Evolutionary conservation across 192 early-diverging fungal genomes (phyloP), one percentile per base, ranked within the genome.

Genomic region (Gonapodya prolifera): DNA sequence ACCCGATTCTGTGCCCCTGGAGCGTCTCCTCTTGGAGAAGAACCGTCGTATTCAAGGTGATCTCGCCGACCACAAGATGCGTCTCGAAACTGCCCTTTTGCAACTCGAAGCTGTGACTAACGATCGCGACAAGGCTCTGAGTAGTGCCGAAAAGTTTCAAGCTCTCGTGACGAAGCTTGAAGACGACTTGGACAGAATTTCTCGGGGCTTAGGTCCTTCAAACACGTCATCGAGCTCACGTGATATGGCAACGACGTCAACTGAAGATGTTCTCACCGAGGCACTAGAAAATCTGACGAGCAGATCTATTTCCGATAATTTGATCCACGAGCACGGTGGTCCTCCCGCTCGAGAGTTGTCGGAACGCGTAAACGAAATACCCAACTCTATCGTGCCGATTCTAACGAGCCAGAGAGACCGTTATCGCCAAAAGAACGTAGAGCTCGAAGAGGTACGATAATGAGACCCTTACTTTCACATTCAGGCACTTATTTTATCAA

Each of bases 341-440:
- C 71, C 31, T 2, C 16, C 31, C 18, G 71, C 16, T 73, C 8
- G 45, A 23, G 8, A 8, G 23, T 8, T 23, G 23, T 61, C 45
- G 8, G 45, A 61, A 61, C 8, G 45, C 45, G 45, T 8, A 23
- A 61, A 23, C 8, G 8, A 61, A 61, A n/a, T n/a, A n/a, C 45
- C 45, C 8, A 61, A 23, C 23, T 61, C 45, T 23, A 93, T 97
- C 45, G 80, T 96, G 29, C 92, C 92, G 0, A 96, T 98, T 75
- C 85, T 98, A 2, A 93, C 94, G 0, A 86, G 89, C 33, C 96
- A 98, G 80, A 87, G 96, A 34, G 93, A 98, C 81, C 81, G 96
- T 33, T 96, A 95, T 87, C 85, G 93, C 35, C 92, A 96, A 79
- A 84, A 93, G 32, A 94, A 94, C 82, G 84, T 84, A n/a, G 94